phyloP scores from a whole-genome alignment of 176 grass and related monocot species.

The Hordeum vulgare region DNA sequence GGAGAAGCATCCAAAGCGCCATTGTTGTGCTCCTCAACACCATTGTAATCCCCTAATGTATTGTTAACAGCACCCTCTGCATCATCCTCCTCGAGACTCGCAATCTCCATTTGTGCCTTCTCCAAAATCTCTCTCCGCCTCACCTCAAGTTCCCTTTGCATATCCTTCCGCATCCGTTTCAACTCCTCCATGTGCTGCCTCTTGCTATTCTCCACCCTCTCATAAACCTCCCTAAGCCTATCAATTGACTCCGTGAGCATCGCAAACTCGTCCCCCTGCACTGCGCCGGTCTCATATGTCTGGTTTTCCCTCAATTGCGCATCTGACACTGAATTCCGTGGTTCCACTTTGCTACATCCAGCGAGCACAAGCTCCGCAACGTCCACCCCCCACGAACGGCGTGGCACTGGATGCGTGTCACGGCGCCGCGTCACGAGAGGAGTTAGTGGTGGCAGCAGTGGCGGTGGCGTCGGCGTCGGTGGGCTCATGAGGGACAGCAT shows the following conservation, averaged over 20 bases:
- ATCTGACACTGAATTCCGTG: slow-evolving; percentile 17
- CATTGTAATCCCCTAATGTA: slow-evolving; percentile 11
- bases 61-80: slow-evolving; percentile 23
- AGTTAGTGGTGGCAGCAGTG: not conserved
- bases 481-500: slow-evolving; percentile 46
- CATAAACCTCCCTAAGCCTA: slow-evolving; percentile 53
- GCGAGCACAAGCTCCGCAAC: slow-evolving; percentile 36
- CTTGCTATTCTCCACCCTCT: slow-evolving; percentile 70
- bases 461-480: not conserved
- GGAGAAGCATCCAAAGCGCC: slow-evolving; percentile 23
- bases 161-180: slow-evolving; percentile 67
- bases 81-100: slow-evolving; percentile 24
- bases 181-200: slow-evolving; percentile 62
- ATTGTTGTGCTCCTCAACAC: slow-evolving; percentile 23
- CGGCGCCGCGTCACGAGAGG: slow-evolving; percentile 24
- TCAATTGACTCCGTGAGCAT: slow-evolving; percentile 54
- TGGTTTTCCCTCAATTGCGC: slow-evolving; percentile 21
- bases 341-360: not conserved
- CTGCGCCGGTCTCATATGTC: not conserved
- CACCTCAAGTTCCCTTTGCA: slow-evolving; percentile 61
- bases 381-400: slow-evolving; percentile 39
- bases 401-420: slow-evolving; percentile 33
- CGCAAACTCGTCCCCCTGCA: slow-evolving; percentile 10
- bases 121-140: slow-evolving; percentile 73
- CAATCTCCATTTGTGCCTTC: slow-evolving; percentile 61